Evolutionary conservation across 1,284 basidiomycete species (phyloP).

Genomic region (Vanrija sp.): DNA sequence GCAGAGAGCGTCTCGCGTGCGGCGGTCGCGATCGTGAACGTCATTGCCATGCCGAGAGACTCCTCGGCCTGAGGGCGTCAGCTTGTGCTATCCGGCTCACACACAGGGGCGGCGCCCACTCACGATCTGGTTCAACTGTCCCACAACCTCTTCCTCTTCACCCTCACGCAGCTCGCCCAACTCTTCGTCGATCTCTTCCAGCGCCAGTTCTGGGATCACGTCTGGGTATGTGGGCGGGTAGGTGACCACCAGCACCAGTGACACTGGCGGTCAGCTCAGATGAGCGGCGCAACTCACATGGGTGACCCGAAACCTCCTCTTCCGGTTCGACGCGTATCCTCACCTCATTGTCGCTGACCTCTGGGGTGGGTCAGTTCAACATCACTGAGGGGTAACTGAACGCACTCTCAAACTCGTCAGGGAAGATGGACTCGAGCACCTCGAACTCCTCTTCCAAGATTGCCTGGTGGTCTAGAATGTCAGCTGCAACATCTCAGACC

Average conservation of each 20-base stretch:
- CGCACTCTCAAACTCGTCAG: slow-evolving; percentile 86
- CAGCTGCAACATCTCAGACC: background rate
- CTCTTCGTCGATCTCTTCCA: slow-evolving; percentile 58
- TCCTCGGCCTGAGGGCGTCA: slow-evolving; percentile 67
- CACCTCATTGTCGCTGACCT: slow-evolving; percentile 74
- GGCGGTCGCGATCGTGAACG: slow-evolving; percentile 86
- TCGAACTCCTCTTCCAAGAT: slow-evolving; percentile 75
- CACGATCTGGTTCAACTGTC: slow-evolving; percentile 63
- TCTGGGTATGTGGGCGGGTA: slow-evolving; percentile 72
- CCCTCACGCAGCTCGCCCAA: slow-evolving; percentile 54
- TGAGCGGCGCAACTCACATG: slow-evolving; percentile 16
- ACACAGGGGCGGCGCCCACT: slow-evolving; percentile 32
- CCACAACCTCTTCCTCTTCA: slow-evolving; percentile 61
- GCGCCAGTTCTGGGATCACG: slow-evolving; percentile 66
- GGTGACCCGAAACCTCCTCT: slow-evolving; percentile 52
- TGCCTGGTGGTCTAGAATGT: slow-evolving; percentile 47
- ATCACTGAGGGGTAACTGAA: slow-evolving; percentile 45
- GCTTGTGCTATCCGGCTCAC: too few relatives aligned
- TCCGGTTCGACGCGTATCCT: slow-evolving; percentile 87
- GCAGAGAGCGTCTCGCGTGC: slow-evolving; percentile 72
- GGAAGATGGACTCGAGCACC: slow-evolving; percentile 93
- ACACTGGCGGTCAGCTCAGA: slow-evolving; percentile 56
- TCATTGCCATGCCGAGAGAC: slow-evolving; percentile 95
- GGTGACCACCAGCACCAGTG: slow-evolving; percentile 64
- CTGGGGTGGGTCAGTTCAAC: slow-evolving; percentile 58